These are phyloP conservation scores for Daedaleopsis nitida DNA, from an alignment of 768 basidiomycete species.

Conservation along the genomic window DNA sequence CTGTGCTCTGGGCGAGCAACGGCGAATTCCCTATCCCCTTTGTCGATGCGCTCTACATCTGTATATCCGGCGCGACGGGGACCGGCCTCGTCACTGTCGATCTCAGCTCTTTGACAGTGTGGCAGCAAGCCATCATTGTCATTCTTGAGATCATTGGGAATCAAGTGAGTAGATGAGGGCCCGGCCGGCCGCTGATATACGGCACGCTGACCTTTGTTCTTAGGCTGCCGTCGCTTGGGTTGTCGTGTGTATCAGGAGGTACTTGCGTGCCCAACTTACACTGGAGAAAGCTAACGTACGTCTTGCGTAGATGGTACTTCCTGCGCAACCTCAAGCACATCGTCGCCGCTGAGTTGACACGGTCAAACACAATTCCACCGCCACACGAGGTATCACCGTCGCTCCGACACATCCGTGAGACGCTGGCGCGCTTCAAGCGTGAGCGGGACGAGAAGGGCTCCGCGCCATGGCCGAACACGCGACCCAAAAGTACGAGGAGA, in stretches of 20 bases:
- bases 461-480: background rate
- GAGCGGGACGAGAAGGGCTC: background rate
- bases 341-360: constrained; percentile 20
- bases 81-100: constrained; percentile 34
- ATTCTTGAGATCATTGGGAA: constrained; percentile 29
- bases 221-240: constrained; percentile 42
- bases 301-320: constrained; percentile 23
- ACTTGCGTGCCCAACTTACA: background rate
- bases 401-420: constrained; percentile 8
- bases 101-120: constrained; percentile 30
- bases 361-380: background rate
- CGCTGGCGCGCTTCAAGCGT: background rate
- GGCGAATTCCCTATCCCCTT: constrained; percentile 36
- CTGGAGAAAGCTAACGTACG: no score
- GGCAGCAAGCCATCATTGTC: constrained; percentile 32
- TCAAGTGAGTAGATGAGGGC: constrained; percentile 16
- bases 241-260: constrained; percentile 41
- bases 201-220: background rate
- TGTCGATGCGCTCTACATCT: constrained; percentile 42
- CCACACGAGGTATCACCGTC: background rate
- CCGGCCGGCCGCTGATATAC: background rate
- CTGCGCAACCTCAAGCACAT: constrained; percentile 25
- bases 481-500: background rate
- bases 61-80: constrained; percentile 39
- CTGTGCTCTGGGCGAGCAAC: constrained; percentile 48